Evolutionary conservation across 805 yeast genomes (phyloP), one percentile per base, ranked within the genome.

Genomic region (Priceomyces fermenticarens): DNA sequence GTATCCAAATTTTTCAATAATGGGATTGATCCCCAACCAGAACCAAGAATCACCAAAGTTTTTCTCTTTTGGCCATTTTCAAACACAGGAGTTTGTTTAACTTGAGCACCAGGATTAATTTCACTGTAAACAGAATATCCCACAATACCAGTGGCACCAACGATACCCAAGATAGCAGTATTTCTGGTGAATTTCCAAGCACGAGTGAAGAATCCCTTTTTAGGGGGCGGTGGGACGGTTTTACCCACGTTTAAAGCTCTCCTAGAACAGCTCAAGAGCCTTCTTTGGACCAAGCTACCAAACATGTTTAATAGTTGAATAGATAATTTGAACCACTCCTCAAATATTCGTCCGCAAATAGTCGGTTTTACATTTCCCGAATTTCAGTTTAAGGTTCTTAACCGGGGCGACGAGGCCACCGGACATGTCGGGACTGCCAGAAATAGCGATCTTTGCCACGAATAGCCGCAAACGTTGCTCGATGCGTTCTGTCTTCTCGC

Each of bases 21-120:
- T 5, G 96, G 82, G 40, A 90, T 83, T 10, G 95, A 79, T 45
- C 96, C 97, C 98, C 98, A 90, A 40, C 97, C 98, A 15, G 96
- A 81, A 46, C 95, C 95, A 58, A 79, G 78, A 65, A 77, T 82
- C 39, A 91, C 93, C 54, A 83, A 67, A n/a, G 85, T 80, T 64
- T 83, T 83, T 73, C 80, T 82, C 57, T 73, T 65, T 43, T 78
- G 77, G 42, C 85, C 88, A 48, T 71, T 72, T 36, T 73, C 67
- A 47, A 77, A 71, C 12, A 69, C 62, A 9, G 78, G 72, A n/a
- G 78, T 66, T 57, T 83, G 88, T 39, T 82, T 81, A 36, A 65
- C 51, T 57, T 84, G 89, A 12, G 71, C 65, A 27, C 71, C 66
- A 4, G 90, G 90, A 49, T 74, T 70, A 5, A 77, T 65, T 63